phyloP scores from a whole-genome alignment of 129 eudicot species.

The Saussurea involucrata region DNA sequence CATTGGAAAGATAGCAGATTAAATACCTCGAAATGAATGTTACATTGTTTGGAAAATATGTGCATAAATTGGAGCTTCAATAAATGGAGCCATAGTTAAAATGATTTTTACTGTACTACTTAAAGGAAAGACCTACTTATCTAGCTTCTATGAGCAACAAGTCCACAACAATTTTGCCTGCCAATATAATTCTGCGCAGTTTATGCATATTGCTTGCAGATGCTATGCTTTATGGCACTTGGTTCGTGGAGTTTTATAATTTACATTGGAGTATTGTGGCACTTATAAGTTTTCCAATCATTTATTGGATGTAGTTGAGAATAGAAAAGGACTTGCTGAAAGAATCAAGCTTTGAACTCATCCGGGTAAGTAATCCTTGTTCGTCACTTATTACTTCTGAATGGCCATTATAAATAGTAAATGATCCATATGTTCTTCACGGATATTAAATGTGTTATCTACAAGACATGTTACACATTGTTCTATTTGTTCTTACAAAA shows the following conservation, averaged over 20 bases:
- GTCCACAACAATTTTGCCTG: not conserved
- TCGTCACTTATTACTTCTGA: slow-evolving; percentile 4
- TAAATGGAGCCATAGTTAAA: not conserved
- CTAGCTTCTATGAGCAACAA: not conserved
- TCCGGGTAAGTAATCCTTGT: slow-evolving; percentile 45
- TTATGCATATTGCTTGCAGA: not conserved
- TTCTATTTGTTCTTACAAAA: not conserved
- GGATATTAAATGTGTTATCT: not conserved
- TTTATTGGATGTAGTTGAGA: slow-evolving; percentile 53
- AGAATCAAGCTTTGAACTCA: slow-evolving; percentile 74
- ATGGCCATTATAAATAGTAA: slow-evolving; percentile 6
- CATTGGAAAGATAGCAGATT: not conserved
- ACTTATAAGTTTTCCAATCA: not conserved
- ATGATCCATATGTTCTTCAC: not conserved
- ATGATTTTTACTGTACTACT: not conserved
- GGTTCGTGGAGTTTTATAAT: not conserved
- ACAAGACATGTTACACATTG: not conserved
- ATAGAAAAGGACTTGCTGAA: slow-evolving; percentile 73
- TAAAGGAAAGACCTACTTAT: not conserved
- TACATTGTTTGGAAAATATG: too few species aligned
- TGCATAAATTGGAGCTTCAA: not conserved
- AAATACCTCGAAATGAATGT: not conserved
- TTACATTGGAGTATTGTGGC: not conserved
- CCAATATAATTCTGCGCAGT: not conserved
- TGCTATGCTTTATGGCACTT: not conserved